Evolutionary conservation across 805 yeast genomes (phyloP).

Genomic region (Suhomyces xylopsoci): DNA sequence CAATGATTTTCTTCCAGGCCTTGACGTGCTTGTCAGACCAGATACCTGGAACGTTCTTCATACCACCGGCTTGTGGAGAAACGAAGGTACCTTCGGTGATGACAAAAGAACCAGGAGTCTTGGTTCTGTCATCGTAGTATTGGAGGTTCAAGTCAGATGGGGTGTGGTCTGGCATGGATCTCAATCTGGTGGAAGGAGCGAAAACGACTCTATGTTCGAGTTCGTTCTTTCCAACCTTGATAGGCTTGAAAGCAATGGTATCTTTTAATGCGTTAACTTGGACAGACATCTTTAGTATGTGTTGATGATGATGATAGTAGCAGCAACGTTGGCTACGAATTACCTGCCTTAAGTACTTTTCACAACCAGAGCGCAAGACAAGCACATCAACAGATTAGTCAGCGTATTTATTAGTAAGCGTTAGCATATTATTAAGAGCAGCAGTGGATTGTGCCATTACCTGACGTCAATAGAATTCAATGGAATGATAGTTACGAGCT

Average conservation of each 20-base stretch:
- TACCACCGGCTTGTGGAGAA: slow-evolving; percentile 31
- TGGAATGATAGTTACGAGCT: not conserved
- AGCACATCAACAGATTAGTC: not conserved
- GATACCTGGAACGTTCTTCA: slow-evolving; percentile 12
- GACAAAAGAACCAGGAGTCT: slow-evolving; percentile 54
- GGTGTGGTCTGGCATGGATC: slow-evolving; percentile 37
- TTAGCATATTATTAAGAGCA: not conserved
- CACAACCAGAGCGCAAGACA: not conserved
- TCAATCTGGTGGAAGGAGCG: slow-evolving; percentile 52
- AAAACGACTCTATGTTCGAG: slow-evolving; percentile 44
- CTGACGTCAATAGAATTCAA: not conserved
- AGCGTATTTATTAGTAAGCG: not conserved
- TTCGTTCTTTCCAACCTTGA: slow-evolving; percentile 38
- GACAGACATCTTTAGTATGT: not conserved
- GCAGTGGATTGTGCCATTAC: not conserved
- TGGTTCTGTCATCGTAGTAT: slow-evolving; percentile 57
- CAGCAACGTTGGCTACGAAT: not conserved
- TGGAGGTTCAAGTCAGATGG: slow-evolving; percentile 48
- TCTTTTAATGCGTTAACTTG: slow-evolving; percentile 8
- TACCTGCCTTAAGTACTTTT: not conserved
- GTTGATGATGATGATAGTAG: not conserved
- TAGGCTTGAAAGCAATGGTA: slow-evolving; percentile 42
- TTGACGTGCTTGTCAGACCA: slow-evolving; percentile 23
- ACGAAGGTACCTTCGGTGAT: slow-evolving; percentile 40
- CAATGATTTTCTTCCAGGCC: slow-evolving; percentile 22